Evolutionary conservation across 805 yeast genomes (phyloP), one percentile per base, ranked within the genome.

Genomic region (Ogataea saltuana): DNA sequence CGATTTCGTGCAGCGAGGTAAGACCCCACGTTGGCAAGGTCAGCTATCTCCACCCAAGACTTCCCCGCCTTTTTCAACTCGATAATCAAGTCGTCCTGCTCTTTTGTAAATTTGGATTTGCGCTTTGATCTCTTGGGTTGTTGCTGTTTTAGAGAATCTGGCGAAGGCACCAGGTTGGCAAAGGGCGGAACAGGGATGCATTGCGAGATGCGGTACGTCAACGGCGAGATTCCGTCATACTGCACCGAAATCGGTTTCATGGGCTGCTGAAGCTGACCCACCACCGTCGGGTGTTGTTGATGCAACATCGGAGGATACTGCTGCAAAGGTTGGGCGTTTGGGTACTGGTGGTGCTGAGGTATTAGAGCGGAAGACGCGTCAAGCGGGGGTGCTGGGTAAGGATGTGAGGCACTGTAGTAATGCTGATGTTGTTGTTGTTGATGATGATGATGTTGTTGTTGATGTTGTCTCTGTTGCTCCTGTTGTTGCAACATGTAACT

Each of bases 21-120:
- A 31, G 81, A 75, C 7, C 81, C 85, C 21, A 84, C 83, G 4
- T 75, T 72, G 2, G 87, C 75, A 3, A 69, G 64, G 41, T 79
- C 78, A 0, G 90, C 88, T 34, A 85, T 85, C 48, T 83, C 88
- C 4, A 76, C 80, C 91, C 93, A 85, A 1, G 80, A 65, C 49
- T 75, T 77, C 22, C 90, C 88, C 36, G 73, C 71, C 42, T 69
- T 71, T 59, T 85, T 85, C 59, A 85, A 61, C 15, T 68, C 67
- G 6, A 85, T 73, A 27, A 85, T 85, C 64, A 80, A 50, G 3
- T 73, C 76, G 60, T 85, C 93, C 59, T 85, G 91, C 45, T 77
- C 81, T 48, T 74, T 69, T 19, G 85, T 69, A 60, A 82, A 85
- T 58, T 85, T 85, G n/a, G 88, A 80, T 54, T 75, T 78, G 39